phyloP scores from a whole-genome alignment of 306 rosid species.

The Inga leiocalycina region DNA sequence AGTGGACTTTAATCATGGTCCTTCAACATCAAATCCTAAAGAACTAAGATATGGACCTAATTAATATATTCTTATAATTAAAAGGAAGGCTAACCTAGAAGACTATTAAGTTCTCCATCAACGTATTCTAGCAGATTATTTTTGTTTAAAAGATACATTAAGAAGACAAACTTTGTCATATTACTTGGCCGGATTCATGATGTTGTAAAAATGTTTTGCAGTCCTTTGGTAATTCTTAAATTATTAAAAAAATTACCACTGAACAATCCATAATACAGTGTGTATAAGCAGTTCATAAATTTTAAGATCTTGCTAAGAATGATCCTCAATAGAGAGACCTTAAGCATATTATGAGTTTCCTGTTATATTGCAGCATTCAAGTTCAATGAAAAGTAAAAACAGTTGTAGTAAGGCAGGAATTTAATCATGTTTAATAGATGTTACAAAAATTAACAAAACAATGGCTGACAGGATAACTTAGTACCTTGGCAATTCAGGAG shows the following conservation, averaged over 20 bases:
- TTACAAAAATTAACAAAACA: background rate
- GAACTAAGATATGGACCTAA: too few relatives aligned
- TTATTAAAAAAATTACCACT: too few relatives aligned
- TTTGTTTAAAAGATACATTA: background rate
- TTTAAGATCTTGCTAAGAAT: too few relatives aligned
- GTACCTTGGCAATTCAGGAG: conserved; percentile 65
- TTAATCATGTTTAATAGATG: background rate
- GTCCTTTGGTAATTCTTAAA: background rate
- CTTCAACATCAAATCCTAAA: background rate
- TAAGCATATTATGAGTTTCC: too few relatives aligned
- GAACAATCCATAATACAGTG: too few relatives aligned
- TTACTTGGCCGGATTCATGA: background rate
- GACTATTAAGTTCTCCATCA: background rate
- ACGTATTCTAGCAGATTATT: background rate
- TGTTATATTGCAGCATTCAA: too few relatives aligned
- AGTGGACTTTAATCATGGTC: background rate
- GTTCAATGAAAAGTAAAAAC: too few relatives aligned
- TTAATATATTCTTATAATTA: too few relatives aligned
- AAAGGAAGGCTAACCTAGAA: background rate
- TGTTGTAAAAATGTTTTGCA: background rate
- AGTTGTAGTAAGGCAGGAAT: background rate
- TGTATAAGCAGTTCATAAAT: too few relatives aligned
- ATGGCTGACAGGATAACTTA: background rate
- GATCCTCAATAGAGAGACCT: too few relatives aligned
- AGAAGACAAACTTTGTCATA: background rate